These are phyloP conservation scores for Teratosphaeria viscida DNA, from an alignment of 2,329 filamentous ascomycete genomes.

Conservation along the genomic window DNA sequence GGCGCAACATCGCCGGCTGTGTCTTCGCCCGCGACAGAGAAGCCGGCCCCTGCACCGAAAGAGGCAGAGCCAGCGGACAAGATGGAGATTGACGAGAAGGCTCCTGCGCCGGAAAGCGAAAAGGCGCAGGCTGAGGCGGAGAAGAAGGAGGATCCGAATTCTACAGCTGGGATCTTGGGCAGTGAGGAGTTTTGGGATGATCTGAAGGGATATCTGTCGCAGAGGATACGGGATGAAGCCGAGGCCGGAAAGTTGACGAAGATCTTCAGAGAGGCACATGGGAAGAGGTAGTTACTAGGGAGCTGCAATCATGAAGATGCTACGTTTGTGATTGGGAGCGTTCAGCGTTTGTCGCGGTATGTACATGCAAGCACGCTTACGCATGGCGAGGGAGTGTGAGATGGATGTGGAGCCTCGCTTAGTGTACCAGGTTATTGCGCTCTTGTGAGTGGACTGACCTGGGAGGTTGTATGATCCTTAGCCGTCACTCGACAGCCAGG, in stretches of 20 bases:
- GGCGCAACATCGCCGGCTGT: constrained; percentile 24
- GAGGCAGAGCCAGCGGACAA: constrained; percentile 10
- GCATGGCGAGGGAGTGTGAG: not conserved
- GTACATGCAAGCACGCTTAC: not conserved
- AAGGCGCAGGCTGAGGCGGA: constrained; percentile 26
- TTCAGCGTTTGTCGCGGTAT: not conserved
- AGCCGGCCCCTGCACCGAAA: constrained; percentile 8
- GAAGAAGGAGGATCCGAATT: constrained; percentile 17
- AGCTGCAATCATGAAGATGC: not conserved
- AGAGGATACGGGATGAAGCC: constrained; percentile 61
- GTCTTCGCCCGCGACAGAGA: constrained; percentile 33
- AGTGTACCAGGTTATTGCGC: not conserved
- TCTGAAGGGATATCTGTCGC: constrained; percentile 66
- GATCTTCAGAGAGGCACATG: constrained; percentile 54
- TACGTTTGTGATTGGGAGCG: not conserved
- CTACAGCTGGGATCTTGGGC: constrained; percentile 44
- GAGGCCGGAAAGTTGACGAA: constrained; percentile 54
- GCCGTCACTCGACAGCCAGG: not conserved
- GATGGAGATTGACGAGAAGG: constrained; percentile 24
- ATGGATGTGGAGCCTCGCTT: not conserved
- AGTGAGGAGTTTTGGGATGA: constrained; percentile 79
- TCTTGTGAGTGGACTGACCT: not conserved
- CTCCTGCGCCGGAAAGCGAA: constrained; percentile 20
- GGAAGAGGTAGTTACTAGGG: not conserved
- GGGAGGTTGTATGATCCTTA: not conserved